Evolutionary conservation across 805 yeast genomes (phyloP).

Genomic region (Spathaspora arborariae): DNA sequence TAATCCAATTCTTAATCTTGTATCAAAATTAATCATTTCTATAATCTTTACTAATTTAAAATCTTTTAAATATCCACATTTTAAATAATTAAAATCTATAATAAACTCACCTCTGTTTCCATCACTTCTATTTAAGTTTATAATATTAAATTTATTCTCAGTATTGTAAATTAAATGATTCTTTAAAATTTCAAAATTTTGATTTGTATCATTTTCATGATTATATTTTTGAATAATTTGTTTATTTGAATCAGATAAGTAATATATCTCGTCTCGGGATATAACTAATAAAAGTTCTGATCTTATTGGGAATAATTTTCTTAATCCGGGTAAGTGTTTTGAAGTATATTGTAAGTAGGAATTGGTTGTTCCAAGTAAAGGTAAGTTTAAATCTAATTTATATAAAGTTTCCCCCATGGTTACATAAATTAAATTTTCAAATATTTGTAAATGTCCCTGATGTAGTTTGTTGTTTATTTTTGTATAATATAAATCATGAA

Average conservation of each 20-base stretch:
- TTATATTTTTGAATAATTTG: neutral
- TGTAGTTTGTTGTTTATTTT: neutral
- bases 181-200: constrained; percentile 6
- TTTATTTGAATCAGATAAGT: neutral
- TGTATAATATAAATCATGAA: neutral
- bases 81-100: constrained; percentile 4
- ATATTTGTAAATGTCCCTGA: neutral
- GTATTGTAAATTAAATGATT: constrained; percentile 8
- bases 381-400: neutral
- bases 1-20: constrained; percentile 6
- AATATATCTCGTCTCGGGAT: neutral
- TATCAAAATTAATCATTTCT: constrained; percentile 1
- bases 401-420: neutral
- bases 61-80: constrained; percentile 6
- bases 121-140: constrained; percentile 6
- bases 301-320: neutral
- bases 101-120: neutral
- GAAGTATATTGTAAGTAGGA: too few relatives aligned
- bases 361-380: neutral
- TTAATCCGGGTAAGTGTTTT: neutral
- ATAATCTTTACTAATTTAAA: constrained; percentile 6
- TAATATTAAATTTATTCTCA: constrained; percentile 2
- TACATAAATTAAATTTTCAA: neutral
- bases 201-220: constrained; percentile 8
- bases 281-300: neutral